Evolutionary conservation across 768 basidiomycete genomes (phyloP), one percentile per base, ranked within the genome.

Genomic region (Russula compacta): DNA sequence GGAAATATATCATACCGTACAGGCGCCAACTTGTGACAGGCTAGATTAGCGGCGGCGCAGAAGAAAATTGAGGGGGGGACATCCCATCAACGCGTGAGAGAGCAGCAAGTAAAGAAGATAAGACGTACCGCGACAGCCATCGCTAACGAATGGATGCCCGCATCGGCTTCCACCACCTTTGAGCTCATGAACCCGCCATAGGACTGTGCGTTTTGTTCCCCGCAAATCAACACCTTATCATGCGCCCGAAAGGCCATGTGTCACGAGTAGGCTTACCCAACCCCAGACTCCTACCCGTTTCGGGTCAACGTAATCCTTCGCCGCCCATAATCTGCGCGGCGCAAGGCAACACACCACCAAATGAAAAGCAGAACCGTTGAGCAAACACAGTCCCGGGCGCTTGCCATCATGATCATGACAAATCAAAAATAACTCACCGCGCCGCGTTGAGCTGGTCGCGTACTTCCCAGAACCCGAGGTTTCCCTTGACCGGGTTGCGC

Each of bases 131-230:
- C 93, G 38, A 97, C 84, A 3, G 92, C 81, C 81, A 95, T 97
- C 6, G 90, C 92, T 49, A 98, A 77, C 4, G 87, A 86, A 73
- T 98, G 93, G 14, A 98, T 82, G 6, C 88, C 87, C 15, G 90
- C 93, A 70, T 91, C 80, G 5, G 91, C 87, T 74, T 99, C 97
- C 12, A 90, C 82, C 4, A 95, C 84, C 71, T 98, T 98, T 60
- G 87, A 83, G 58, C 89, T 88, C 88, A 98, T 91, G 74, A 92
- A 99, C 0, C 97, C 95, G 10, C 95, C 95, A 68, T 94, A 98
- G 9, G 90, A 93, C 95, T 95, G 67, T 0, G 10, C 35, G 43
- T 29, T 29, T 29, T 2, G 24, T 29, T 29, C 24, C 24, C 24
- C 24, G 24, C 24, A 29, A 29, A 43, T 54, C 53, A 54, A 33